Percentiles rank a stretch among this genome's conserved stretches.
Conservation (phyloP, 163 green algal genomes). For the Trebouxia gelatinosa region DNA sequence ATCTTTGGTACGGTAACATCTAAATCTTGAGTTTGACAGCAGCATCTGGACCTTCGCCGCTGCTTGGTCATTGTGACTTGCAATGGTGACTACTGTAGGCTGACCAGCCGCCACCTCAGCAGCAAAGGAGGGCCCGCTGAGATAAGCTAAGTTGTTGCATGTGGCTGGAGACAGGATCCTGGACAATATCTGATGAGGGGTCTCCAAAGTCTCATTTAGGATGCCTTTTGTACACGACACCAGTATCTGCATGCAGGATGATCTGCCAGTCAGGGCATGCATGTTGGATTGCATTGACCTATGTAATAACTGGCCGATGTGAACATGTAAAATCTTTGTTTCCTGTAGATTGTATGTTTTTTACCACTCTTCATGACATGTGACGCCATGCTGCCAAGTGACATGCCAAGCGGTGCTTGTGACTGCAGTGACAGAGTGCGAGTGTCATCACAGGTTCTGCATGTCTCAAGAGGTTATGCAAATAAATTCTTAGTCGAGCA, state of each 20-base stretch:
- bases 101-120: conserved; percentile 65
- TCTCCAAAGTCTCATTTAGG: conserved; percentile 79
- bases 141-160: conserved; percentile 60
- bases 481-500: too few species aligned
- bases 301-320: too few species aligned
- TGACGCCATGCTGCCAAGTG: too few species aligned
- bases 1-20: conserved; percentile 82
- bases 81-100: conserved; percentile 66
- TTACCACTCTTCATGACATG: too few species aligned
- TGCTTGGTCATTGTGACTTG: conserved; percentile 59
- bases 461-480: too few species aligned
- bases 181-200: conserved; percentile 69
- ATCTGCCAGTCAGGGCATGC: too few species aligned
- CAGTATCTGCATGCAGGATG: conserved; percentile 72
- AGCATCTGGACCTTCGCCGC: conserved; percentile 63
- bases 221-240: conserved; percentile 88
- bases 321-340: too few species aligned
- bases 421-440: too few species aligned
- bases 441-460: too few species aligned
- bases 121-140: conserved; percentile 82
- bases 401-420: too few species aligned
- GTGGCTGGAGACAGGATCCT: conserved; percentile 54
- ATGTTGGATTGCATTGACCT: too few species aligned
- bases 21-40: conserved; percentile 71
- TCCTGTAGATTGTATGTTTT: too few species aligned